Evolutionary conservation across 768 basidiomycete species (phyloP), one percentile per base, ranked within the genome.

Genomic region (Sarcodon sp.): DNA sequence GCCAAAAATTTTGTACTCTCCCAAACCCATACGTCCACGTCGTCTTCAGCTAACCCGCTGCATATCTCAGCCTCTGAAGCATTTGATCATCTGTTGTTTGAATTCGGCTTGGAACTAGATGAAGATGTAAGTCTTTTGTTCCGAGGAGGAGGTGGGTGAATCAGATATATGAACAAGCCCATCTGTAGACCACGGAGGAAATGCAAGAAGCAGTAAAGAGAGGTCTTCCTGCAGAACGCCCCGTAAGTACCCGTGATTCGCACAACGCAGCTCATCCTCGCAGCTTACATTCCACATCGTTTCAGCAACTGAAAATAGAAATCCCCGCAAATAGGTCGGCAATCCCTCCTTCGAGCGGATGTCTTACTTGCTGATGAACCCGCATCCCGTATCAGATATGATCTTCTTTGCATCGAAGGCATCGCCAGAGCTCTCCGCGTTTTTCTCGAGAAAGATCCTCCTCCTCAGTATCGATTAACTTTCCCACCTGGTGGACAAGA

Each of bases 221-320:
- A 55, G 89, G 89, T 8, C 69, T 90, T 49, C 87, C 89, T 44
- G 76, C 86, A 32, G 88, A 87, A 59, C 80, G 85, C 55, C 87
- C 89, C 13, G 88, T 90, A 57, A 57, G 75, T 61, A 31, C 39
- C 31, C 15, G 4, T 4, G 21, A 33, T 31, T 33, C 44, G 15
- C 13, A 21, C 27, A 34, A 15, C 33, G 35, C 11, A 37, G 10
- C 39, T 36, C 53, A 47, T 44, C 9, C 27, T 43, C 15, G 21
- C 16, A 9, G 6, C 33, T 47, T 3, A 35, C 47, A 44, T 54
- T 33, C 50, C 45, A 49, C 39, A 57, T 53, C 49, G 47, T 33
- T 35, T 13, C 58, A 97, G 83, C 90, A 96, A 87, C 71, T 99
- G 57, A 99, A 98, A 75, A 96, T 99, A 57, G 96, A 99, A 65